Base-by-base conservation (phyloP, 768 basidiomycete genomes). In the Mycena sanguinolenta region DNA sequence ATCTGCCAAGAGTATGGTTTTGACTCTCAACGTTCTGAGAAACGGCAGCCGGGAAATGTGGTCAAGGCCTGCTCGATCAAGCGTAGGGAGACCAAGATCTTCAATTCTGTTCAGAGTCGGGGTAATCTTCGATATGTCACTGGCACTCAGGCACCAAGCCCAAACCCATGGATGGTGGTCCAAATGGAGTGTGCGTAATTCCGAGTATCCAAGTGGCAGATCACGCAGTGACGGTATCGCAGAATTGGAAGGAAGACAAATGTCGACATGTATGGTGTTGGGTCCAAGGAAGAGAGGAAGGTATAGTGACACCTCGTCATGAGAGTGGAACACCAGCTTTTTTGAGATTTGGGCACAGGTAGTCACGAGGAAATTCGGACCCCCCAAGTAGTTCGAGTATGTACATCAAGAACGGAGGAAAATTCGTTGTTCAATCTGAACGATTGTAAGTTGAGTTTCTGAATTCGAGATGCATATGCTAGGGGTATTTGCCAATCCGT, bases 331-430 rank as follows among this genome's bases (percentile, higher is more conserved):
- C 1, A 17, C 34, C 46, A 7, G 46, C 12, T 9, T 19, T 3
- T 14, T 25, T 52, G 50, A 52, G 50, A 52, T 52, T 52, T 5
- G 62, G 52, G 27, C 62, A 63, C 7, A 53, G 34, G 38, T 39
- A 28, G 46, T 53, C 36, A 17, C 12, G n/a, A 36, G 62, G 50
- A 42, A 63, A 25, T 10, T 36, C 23, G 17, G 62, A 53, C 12
- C 19, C 30, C n/a, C n/a, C n/a, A 36, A 63, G 17, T 17, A 19
- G n/a, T 4, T 54, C 34, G 62, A 53, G 19, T 36, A 52, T 16
- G n/a, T n/a, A n/a, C n/a, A 16, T 49, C 46, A 8, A 8, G 12
- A 23, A 23, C 21, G 9, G 46, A n/a, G 46, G 16, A 19, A 17
- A 44, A 49, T 49, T 49, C 46, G 7, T 23, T 8, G 12, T 17